These are phyloP conservation scores for Dipteronia sinensis DNA, from an alignment of 345 rosid species.

Conservation along the genomic window DNA sequence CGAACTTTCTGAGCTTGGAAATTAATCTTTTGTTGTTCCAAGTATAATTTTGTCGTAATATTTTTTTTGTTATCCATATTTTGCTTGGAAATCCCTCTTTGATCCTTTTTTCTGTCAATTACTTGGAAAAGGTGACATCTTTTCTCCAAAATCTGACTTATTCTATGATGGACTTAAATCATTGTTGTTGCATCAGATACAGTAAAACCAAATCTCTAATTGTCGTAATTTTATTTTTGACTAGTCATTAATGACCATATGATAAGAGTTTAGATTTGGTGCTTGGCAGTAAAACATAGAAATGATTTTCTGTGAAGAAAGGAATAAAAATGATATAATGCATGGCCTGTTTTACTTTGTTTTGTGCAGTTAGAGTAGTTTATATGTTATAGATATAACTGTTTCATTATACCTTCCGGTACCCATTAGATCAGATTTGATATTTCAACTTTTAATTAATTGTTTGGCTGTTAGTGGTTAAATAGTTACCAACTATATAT, in stretches of 20 bases:
- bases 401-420: not conserved
- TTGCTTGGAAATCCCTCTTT: not conserved
- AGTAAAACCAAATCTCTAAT: not conserved
- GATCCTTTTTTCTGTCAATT: not conserved
- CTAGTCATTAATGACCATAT: not conserved
- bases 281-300: not conserved
- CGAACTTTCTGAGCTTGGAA: not conserved
- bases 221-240: not conserved
- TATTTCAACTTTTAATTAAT: not conserved
- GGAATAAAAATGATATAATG: not conserved
- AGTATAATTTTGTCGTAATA: not conserved
- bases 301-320: not conserved
- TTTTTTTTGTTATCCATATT: not conserved
- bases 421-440: not conserved
- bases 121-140: not conserved
- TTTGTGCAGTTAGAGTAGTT: not conserved
- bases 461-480: not conserved
- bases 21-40: not conserved
- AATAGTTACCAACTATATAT: not conserved
- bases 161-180: not conserved
- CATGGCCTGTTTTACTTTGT: not conserved
- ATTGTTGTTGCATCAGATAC: not conserved
- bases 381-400: not conserved
- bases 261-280: not conserved
- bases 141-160: not conserved